Evolutionary conservation across 192 early-diverging fungal genomes (phyloP), one percentile per base, ranked within the genome.

Genomic region (Coemansia javaensis): DNA sequence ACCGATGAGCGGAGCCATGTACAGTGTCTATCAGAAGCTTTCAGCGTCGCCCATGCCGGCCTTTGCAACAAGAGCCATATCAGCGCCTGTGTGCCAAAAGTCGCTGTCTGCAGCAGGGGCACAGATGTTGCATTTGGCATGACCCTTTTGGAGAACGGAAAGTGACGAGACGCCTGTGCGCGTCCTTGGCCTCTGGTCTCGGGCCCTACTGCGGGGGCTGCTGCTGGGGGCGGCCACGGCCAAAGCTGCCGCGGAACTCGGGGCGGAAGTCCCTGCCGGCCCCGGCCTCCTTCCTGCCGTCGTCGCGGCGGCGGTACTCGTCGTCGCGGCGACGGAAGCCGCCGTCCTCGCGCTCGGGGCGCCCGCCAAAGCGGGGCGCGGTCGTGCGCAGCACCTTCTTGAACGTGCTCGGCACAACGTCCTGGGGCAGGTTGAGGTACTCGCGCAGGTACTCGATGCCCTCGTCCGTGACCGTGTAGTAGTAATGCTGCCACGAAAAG

Each of bases 401-500:
- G 88, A 90, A 84, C 66, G 96, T 94, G 63, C 89, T 81, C 60
- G 96, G 96, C 57, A 97, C 87, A 64, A 99, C 92, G 76, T 96
- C 96, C 57, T 83, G 78, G 59, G 96, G 96, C 53, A 99, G 81
- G 88, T 97, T 89, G 51, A 99, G 86, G 87, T 85, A 89, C 77
- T 91, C 87, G 70, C 95, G 89, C 56, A 98, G 82, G 82, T 94
- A 97, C 69, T 88, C 90, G 55, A 97, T 94, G 76, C 96, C 96
- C 79, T 90, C 89, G 66, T 93, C 84, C 73, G 94, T 99, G 66
- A 99, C 83, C 77, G 85, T 91, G 80, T 99, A 99, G 90, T 99
- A 99, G 85, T 94, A 99, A 82, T 92, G 91, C 75, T 97, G 94
- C 96, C 96, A 99, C 73, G 93, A 96, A 88, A 99, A 99, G 66